Evolutionary conservation across 805 yeast genomes (phyloP).

Genomic region (Myxozyma melibiosi): DNA sequence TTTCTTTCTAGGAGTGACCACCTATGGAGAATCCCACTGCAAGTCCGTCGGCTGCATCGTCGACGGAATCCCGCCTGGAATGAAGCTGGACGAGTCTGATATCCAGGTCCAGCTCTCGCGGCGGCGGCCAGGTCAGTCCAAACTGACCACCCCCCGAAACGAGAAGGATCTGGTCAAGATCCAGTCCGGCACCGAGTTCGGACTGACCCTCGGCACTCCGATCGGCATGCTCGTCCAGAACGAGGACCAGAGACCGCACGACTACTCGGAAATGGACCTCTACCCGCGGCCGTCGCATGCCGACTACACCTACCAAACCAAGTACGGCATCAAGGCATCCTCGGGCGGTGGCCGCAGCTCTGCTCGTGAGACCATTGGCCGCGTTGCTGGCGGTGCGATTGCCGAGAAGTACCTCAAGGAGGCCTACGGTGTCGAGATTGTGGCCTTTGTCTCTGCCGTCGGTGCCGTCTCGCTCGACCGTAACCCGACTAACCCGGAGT

Average conservation of each 20-base stretch:
- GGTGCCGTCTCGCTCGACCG: constrained; percentile 78
- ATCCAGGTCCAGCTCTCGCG: constrained; percentile 94
- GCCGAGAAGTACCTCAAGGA: constrained; percentile 87
- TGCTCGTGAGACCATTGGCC: constrained; percentile 97
- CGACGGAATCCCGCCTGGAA: constrained; percentile 97
- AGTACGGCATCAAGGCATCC: constrained; percentile 90
- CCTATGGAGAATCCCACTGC: constrained; percentile 98
- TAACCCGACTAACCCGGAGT: constrained; percentile 59
- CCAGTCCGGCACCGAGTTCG: constrained; percentile 92
- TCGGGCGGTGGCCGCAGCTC: constrained; percentile 98
- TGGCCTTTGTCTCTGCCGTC: constrained; percentile 93
- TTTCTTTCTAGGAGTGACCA: constrained; percentile 64
- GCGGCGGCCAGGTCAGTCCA: constrained; percentile 97
- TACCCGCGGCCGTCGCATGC: constrained; percentile 99
- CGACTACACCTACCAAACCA: constrained; percentile 86
- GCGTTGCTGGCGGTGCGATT: constrained; percentile 98
- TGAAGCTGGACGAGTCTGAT: constrained; percentile 80
- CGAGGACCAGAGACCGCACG: constrained; percentile 96
- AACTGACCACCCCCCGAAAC: constrained; percentile 88
- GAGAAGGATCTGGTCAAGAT: constrained; percentile 92
- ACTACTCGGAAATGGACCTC: constrained; percentile 90
- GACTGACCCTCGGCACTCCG: constrained; percentile 91
- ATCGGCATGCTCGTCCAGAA: constrained; percentile 90
- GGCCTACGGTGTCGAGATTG: constrained; percentile 84
- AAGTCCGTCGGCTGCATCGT: constrained; percentile 97